phyloP scores from a whole-genome alignment of 2,329 filamentous ascomycete genomes.

The Fusarium goolgardi region DNA sequence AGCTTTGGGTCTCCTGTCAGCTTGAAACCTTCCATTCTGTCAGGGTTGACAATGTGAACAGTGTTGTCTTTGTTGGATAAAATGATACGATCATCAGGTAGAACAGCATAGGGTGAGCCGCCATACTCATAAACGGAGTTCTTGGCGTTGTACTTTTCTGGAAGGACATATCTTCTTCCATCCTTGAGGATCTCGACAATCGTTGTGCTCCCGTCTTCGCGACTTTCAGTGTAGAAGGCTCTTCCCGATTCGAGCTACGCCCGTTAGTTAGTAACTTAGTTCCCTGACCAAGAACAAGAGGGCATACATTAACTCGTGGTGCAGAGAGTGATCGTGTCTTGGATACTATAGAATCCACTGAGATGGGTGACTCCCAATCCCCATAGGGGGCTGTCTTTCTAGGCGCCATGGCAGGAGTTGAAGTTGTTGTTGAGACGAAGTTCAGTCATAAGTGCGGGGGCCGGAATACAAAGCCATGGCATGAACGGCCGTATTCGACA shows the following conservation, averaged over 20 bases:
- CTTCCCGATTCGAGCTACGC: conserved; percentile 47
- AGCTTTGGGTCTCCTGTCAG: conserved; percentile 51
- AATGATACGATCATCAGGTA: conserved; percentile 56
- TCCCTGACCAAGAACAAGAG: too few species aligned
- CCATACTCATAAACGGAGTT: conserved; percentile 66
- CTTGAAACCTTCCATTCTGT: conserved; percentile 49
- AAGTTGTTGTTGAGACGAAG: conserved; percentile 9
- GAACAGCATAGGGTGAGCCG: conserved; percentile 57
- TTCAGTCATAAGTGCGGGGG: conserved; percentile 27
- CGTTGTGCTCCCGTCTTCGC: conserved; percentile 55
- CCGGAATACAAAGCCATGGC: neutral
- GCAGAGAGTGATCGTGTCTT: conserved; percentile 50
- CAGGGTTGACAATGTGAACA: conserved; percentile 57
- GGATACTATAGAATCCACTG: conserved; percentile 52
- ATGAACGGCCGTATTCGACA: neutral
- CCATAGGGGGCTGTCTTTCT: conserved; percentile 51
- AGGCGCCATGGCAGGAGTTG: conserved; percentile 23
- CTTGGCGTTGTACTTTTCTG: conserved; percentile 56
- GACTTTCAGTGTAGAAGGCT: conserved; percentile 55
- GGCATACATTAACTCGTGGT: conserved; percentile 53
- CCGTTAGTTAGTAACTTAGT: neutral
- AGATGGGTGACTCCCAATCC: conserved; percentile 56
- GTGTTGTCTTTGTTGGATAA: conserved; percentile 60
- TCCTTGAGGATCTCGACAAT: conserved; percentile 57
- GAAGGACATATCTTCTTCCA: conserved; percentile 56